Conservation (phyloP, 257 asterid species). For the Nicotiana otophora region DNA sequence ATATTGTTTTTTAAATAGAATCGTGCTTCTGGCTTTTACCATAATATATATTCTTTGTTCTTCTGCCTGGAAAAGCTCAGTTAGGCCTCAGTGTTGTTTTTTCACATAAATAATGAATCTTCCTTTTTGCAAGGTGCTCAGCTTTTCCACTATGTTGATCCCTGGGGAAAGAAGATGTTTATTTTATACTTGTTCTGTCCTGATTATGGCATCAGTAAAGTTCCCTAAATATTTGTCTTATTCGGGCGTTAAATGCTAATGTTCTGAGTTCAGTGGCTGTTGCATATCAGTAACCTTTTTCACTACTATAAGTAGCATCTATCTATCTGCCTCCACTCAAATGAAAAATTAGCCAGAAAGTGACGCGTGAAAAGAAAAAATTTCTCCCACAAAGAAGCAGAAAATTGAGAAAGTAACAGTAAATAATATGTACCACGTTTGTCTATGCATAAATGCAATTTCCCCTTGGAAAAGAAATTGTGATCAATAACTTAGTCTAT, state of each 20-base stretch:
- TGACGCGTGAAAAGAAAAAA: not conserved
- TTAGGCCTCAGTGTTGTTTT: conserved; percentile 37
- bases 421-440: not conserved
- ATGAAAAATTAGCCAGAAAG: not conserved
- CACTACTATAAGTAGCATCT: conserved; percentile 5
- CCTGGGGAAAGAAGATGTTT: conserved; percentile 4
- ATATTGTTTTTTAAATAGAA: conserved; percentile 19
- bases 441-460: not conserved
- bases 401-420: not conserved
- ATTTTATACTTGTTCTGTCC: conserved; percentile 15
- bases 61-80: not conserved
- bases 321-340: conserved; percentile 1
- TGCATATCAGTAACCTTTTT: not conserved
- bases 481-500: not conserved
- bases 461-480: not conserved
- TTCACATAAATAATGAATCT: conserved; percentile 46
- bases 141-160: conserved; percentile 29
- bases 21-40: conserved; percentile 14
- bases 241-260: not conserved
- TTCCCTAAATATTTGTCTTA: not conserved
- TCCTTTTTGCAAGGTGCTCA: conserved; percentile 28
- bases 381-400: not conserved
- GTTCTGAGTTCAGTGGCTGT: not conserved
- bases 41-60: conserved; percentile 1
- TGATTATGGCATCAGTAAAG: conserved; percentile 13